These are phyloP conservation scores for Passalora sequoiae DNA, from an alignment of 2,329 filamentous ascomycete species.

Conservation along the genomic window DNA sequence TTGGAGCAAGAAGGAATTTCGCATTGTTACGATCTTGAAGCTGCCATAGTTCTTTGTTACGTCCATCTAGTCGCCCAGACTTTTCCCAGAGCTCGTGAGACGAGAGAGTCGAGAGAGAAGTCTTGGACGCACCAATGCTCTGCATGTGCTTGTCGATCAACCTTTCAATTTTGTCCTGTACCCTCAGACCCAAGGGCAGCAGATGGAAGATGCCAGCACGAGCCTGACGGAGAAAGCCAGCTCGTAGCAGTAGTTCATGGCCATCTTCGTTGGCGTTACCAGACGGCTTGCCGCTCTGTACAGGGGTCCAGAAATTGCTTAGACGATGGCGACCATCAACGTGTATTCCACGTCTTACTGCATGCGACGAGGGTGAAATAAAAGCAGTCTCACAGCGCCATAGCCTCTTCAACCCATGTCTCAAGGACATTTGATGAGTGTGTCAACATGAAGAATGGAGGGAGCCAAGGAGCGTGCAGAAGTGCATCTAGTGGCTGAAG, in stretches of 20 bases:
- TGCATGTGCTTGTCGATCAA: conserved; percentile 89
- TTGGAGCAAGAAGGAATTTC: conserved; percentile 76
- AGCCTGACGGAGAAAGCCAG: conserved; percentile 55
- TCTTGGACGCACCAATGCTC: conserved; percentile 66
- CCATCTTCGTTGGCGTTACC: conserved; percentile 47
- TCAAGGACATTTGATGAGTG: conserved; percentile 6
- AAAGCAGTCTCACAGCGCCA: conserved; percentile 1
- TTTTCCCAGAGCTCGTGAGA: conserved; percentile 77
- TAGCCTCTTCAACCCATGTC: conserved; percentile 4
- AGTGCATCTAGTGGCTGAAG: neutral
- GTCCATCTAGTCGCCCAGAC: conserved; percentile 67
- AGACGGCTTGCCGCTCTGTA: conserved; percentile 36
- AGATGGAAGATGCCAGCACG: conserved; percentile 90
- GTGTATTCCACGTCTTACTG: conserved; percentile 10
- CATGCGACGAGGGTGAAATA: neutral
- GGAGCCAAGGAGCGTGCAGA: too few species aligned
- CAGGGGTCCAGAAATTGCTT: conserved; percentile 75
- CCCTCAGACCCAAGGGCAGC: conserved; percentile 76
- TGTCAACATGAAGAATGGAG: too few species aligned
- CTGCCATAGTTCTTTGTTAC: conserved; percentile 61
- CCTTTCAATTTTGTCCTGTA: conserved; percentile 80
- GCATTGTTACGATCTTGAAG: conserved; percentile 73
- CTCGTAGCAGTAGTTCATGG: conserved; percentile 42
- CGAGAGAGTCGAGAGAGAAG: conserved; percentile 79
- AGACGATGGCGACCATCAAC: conserved; percentile 55